These are phyloP conservation scores for Neospora caninum DNA, from an alignment of 169 alveolate species.

Conservation along the genomic window DNA sequence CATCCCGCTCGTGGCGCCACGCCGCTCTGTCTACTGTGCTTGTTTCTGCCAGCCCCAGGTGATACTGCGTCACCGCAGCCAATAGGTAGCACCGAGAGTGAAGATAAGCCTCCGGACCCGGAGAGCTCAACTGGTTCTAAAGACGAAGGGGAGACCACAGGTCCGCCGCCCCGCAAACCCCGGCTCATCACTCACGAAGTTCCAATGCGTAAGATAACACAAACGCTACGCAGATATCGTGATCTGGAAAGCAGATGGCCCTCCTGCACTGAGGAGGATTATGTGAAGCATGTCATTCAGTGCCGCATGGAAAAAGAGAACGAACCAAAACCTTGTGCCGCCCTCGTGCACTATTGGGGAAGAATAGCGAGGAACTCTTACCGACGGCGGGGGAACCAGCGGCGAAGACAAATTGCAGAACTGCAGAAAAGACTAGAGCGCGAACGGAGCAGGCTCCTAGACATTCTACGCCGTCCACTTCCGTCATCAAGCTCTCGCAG, in stretches of 20 bases:
- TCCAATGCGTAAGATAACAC: no score
- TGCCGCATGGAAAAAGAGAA: not conserved
- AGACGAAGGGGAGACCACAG: no score
- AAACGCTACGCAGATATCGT: no score
- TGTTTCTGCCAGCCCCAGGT: no score
- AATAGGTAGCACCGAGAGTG: no score
- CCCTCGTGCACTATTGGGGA: not conserved
- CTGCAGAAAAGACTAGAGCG: no score
- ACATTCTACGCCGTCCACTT: not conserved
- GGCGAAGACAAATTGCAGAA: not conserved
- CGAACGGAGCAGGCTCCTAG: not conserved
- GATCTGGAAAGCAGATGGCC: not conserved
- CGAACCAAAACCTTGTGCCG: not conserved
- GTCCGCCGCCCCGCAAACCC: not conserved
- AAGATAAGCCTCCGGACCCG: no score
- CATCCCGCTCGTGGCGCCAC: no score
- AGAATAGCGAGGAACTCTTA: not conserved
- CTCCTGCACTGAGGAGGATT: not conserved
- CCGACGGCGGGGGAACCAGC: not conserved
- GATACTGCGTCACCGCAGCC: no score
- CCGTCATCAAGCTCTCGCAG: not conserved
- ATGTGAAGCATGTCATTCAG: not conserved
- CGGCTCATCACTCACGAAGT: not conserved
- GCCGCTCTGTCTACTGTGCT: no score
- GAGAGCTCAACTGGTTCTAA: no score